A percentile compares a stretch with the other conserved stretches of the same genome.
These are phyloP conservation scores for Ehretia macrophylla DNA, from an alignment of 257 asterid genomes.

Conservation along the genomic window DNA sequence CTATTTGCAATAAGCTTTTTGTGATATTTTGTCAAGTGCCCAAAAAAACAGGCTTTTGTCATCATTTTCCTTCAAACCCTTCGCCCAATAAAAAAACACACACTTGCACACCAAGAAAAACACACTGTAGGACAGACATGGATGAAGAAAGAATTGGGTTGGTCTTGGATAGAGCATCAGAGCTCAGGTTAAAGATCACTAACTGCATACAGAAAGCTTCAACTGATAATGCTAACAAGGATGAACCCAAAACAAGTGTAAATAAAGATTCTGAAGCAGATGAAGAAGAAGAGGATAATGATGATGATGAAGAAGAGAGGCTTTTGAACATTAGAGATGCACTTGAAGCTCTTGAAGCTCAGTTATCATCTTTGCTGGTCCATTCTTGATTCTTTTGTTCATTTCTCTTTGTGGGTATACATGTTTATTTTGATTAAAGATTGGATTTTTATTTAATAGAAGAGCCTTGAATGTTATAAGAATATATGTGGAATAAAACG, in stretches of 20 bases:
- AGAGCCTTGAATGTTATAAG: neutral
- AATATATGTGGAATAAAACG: neutral
- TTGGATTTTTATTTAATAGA: neutral
- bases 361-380: conserved; percentile 68
- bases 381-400: neutral
- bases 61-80: neutral
- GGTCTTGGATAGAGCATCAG: conserved; percentile 37
- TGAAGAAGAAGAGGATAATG: conserved; percentile 11
- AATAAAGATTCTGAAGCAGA: conserved; percentile 10
- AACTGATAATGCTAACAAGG: conserved; percentile 8
- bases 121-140: conserved; percentile 13
- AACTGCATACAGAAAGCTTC: conserved; percentile 25
- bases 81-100: neutral
- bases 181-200: conserved; percentile 36
- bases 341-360: conserved; percentile 77
- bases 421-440: neutral
- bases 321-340: conserved; percentile 73
- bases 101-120: neutral
- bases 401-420: neutral
- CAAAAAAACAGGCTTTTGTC: too few relatives aligned
- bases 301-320: conserved; percentile 48
- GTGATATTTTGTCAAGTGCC: too few relatives aligned
- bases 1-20: too few relatives aligned
- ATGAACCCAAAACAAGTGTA: conserved; percentile 7
- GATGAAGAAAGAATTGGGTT: conserved; percentile 42